These are phyloP conservation scores for Cladochytrium tenue DNA, from an alignment of 371 early-diverging fungal species.

Conservation along the genomic window DNA sequence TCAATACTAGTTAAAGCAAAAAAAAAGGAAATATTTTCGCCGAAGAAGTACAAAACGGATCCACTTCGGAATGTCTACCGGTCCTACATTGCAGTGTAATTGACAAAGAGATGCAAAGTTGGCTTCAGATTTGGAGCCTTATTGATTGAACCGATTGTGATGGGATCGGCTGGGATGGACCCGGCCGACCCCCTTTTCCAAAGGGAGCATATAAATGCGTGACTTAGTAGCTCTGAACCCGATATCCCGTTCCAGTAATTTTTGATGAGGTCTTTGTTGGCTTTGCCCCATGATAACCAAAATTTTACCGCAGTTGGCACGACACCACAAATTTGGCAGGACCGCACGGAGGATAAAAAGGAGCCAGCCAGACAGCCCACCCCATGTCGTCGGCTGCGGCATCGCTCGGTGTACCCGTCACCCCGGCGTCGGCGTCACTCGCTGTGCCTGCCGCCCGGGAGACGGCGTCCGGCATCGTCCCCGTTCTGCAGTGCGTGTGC, in stretches of 20 bases:
- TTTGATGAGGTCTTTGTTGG: constrained; percentile 86
- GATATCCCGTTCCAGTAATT: constrained; percentile 63
- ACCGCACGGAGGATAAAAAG: no score
- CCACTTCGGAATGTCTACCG: constrained; percentile 49
- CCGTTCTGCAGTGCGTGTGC: neutral
- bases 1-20: no score
- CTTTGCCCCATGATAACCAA: no score
- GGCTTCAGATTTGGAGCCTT: constrained; percentile 71
- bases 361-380: no score
- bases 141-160: constrained; percentile 74
- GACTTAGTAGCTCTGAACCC: constrained; percentile 51
- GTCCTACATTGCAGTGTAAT: constrained; percentile 11
- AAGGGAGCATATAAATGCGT: constrained; percentile 62
- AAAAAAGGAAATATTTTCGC: no score
- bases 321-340: no score
- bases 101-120: constrained; percentile 32
- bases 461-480: constrained; percentile 4
- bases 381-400: neutral
- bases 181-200: constrained; percentile 86
- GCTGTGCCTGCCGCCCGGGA: neutral
- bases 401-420: neutral
- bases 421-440: constrained; percentile 2
- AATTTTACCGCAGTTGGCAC: no score
- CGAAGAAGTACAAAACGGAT: no score
- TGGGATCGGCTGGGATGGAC: constrained; percentile 84